A percentile compares a stretch with the other conserved stretches of the same genome.
These are phyloP conservation scores for Pyrus bretschneideri DNA, from an alignment of 306 rosid genomes.

Conservation along the genomic window DNA sequence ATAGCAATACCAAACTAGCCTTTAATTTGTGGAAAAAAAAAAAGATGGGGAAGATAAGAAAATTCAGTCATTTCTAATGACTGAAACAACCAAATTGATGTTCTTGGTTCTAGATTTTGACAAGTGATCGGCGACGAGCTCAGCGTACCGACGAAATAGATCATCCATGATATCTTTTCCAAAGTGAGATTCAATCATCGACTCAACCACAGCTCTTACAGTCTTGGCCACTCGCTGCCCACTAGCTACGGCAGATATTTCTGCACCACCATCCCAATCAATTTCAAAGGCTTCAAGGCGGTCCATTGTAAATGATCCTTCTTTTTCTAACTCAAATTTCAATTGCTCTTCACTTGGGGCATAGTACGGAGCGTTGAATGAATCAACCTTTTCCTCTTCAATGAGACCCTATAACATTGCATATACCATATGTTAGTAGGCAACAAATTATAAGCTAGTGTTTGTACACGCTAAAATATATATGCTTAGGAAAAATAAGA, in stretches of 20 bases:
- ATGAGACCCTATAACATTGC: constrained; percentile 34
- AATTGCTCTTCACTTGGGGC: constrained; percentile 61
- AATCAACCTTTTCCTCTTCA: constrained; percentile 58
- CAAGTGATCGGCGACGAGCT: constrained; percentile 37
- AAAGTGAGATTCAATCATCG: constrained; percentile 61
- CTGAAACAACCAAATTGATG: constrained; percentile 48
- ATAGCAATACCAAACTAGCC: too few species aligned
- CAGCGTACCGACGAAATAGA: constrained; percentile 29
- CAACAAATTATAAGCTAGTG: background rate
- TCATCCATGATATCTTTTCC: constrained; percentile 48
- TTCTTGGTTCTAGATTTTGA: constrained; percentile 30
- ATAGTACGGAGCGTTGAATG: constrained; percentile 70
- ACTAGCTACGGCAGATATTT: background rate
- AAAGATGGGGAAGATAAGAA: background rate
- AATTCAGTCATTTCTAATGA: constrained; percentile 21
- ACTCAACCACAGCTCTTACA: constrained; percentile 64
- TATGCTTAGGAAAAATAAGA: background rate
- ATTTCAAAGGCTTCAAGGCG: constrained; percentile 26
- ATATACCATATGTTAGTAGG: background rate
- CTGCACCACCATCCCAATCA: constrained; percentile 47
- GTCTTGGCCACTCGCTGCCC: constrained; percentile 44
- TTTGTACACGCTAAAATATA: background rate
- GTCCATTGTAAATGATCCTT: constrained; percentile 58
- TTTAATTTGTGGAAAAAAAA: background rate
- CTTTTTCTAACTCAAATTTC: constrained; percentile 34